Percentiles rank a stretch among this genome's conserved stretches.
Conservation (phyloP, 352 stramenopile genomes). For the Pythium guiyangense region DNA sequence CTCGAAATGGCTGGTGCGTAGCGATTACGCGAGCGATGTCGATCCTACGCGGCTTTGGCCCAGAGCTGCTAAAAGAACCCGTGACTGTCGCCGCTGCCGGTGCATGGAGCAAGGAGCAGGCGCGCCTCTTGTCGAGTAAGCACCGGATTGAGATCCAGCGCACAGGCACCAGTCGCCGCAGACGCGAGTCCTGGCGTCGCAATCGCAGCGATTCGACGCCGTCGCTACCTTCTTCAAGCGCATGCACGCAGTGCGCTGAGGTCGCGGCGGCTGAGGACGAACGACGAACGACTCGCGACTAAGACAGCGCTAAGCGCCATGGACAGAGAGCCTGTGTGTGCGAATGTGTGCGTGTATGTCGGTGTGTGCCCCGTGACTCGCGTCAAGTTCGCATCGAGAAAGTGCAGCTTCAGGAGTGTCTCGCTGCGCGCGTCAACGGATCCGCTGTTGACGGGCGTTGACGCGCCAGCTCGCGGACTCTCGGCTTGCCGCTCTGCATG, state of each 20-base stretch:
- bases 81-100: neutral
- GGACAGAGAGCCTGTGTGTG: neutral
- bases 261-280: too few species aligned
- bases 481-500: neutral
- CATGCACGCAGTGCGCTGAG: too few species aligned
- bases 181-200: neutral
- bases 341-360: neutral
- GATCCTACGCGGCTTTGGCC: neutral
- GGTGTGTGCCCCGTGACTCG: neutral
- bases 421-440: neutral
- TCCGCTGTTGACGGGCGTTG: neutral
- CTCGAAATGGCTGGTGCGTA: neutral
- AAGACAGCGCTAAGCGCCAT: too few species aligned
- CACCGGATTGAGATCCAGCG: neutral
- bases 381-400: neutral
- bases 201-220: neutral
- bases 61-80: neutral
- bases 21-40: neutral
- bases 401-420: neutral
- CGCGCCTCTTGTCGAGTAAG: constrained; percentile 1
- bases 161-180: neutral
- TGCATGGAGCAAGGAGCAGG: neutral
- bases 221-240: too few species aligned
- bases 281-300: too few species aligned
- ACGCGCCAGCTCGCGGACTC: neutral